phyloP scores from a whole-genome alignment of 495 filamentous ascomycete species.

The Pyronema domesticum region DNA sequence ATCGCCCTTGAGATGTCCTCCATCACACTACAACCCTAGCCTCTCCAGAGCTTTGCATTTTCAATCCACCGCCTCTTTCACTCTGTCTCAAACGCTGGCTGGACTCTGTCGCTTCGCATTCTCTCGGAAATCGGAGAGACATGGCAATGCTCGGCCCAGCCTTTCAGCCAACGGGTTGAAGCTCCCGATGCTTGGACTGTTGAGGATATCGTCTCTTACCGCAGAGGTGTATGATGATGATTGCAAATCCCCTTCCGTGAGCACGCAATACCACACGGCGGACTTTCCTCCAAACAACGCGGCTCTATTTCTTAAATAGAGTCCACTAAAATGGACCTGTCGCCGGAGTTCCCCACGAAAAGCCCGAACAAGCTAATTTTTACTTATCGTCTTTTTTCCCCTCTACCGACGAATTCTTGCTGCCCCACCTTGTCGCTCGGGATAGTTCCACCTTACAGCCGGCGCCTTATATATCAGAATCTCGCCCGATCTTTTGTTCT shows the following conservation, averaged over 20 bases:
- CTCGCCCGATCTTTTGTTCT: background rate
- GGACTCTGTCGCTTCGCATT: background rate
- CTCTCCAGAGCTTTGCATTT: background rate
- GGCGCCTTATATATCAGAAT: background rate
- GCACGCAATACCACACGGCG: background rate
- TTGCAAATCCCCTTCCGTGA: background rate
- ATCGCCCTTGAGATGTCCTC: background rate
- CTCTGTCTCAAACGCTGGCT: background rate
- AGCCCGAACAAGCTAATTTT: background rate
- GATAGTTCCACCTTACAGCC: background rate
- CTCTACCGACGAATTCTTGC: background rate
- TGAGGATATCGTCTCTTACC: background rate
- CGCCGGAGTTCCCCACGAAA: background rate
- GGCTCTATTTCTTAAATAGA: background rate
- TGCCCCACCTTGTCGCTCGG: background rate
- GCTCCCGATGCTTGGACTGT: no score
- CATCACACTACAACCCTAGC: background rate
- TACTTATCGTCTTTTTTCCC: background rate
- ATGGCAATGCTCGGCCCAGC: background rate
- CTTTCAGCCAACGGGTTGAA: no score
- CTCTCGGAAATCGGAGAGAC: background rate
- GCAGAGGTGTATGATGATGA: background rate
- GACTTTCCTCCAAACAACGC: background rate
- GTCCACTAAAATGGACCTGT: background rate
- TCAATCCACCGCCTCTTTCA: background rate